Conservation (phyloP, 2,329 filamentous ascomycete species). For the Aspergillus sp. region DNA sequence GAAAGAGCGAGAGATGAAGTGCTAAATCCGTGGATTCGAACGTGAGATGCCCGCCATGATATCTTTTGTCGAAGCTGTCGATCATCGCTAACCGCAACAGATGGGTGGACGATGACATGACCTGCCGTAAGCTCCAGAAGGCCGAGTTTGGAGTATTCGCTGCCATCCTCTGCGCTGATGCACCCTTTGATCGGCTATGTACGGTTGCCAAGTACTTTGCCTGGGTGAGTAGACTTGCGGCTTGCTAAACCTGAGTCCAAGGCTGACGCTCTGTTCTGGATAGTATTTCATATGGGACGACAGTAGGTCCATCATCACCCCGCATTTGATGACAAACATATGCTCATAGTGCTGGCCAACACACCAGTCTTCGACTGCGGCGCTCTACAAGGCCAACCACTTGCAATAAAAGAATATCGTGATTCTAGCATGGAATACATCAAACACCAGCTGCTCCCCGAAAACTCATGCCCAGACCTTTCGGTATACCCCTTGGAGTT, state of each 20-base stretch:
- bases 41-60: background rate
- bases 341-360: background rate
- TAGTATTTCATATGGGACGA: slow-evolving; percentile 21
- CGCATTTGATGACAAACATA: no score
- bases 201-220: slow-evolving; percentile 16
- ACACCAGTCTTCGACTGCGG: slow-evolving; percentile 20
- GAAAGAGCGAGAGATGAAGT: slow-evolving; percentile 14
- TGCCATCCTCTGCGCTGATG: slow-evolving; percentile 14
- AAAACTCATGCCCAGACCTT: slow-evolving; percentile 11
- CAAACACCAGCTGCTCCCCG: background rate
- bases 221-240: slow-evolving; percentile 6
- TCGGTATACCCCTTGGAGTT: background rate
- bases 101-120: slow-evolving; percentile 2
- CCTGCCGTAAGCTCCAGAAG: slow-evolving; percentile 10
- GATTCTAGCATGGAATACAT: slow-evolving; percentile 9
- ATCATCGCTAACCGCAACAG: background rate
- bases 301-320: background rate
- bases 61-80: background rate
- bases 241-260: background rate
- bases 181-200: slow-evolving; percentile 14
- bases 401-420: background rate
- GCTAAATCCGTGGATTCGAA: slow-evolving; percentile 17
- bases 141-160: slow-evolving; percentile 18
- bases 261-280: background rate
- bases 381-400: background rate